Percentiles rank a stretch among this genome's conserved stretches.
Conservation (phyloP, 2,329 filamentous ascomycete species). For the Moelleriella libera region DNA sequence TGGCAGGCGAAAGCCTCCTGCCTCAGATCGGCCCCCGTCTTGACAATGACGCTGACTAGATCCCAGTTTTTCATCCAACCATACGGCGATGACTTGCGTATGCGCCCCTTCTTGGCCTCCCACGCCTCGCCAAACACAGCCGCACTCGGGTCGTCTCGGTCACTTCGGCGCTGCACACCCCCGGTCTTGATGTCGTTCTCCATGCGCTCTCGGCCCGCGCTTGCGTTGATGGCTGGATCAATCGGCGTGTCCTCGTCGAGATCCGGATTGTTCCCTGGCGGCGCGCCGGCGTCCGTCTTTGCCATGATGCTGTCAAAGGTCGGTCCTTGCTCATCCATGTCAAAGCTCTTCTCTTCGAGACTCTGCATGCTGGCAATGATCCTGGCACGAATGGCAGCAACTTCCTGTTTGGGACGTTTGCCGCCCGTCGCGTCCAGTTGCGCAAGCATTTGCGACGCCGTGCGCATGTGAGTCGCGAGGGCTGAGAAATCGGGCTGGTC, state of each 20-base stretch:
- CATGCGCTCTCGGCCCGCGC: conserved; percentile 69
- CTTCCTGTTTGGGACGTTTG: conserved; percentile 66
- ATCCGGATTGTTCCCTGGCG: conserved; percentile 25
- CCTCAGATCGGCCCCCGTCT: conserved; percentile 68
- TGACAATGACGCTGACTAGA: conserved; percentile 73
- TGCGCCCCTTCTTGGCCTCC: conserved; percentile 72
- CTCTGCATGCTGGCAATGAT: conserved; percentile 87
- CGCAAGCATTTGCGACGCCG: conserved; percentile 74
- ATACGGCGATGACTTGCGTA: conserved; percentile 70
- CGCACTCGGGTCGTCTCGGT: conserved; percentile 73
- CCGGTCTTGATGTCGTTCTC: conserved; percentile 83
- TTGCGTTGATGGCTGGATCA: conserved; percentile 45
- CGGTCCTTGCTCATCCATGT: conserved; percentile 57
- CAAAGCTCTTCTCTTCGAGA: conserved; percentile 73
- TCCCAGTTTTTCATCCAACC: conserved; percentile 89
- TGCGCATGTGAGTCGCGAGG: conserved; percentile 75
- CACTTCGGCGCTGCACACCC: conserved; percentile 65
- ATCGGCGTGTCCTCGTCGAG: conserved; percentile 40
- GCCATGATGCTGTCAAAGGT: conserved; percentile 77
- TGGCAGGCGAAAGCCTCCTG: conserved; percentile 83
- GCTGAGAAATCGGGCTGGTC: conserved; percentile 74
- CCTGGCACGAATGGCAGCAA: conserved; percentile 70
- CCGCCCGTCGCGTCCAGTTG: conserved; percentile 69
- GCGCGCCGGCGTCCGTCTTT: conserved; percentile 43
- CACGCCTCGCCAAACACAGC: conserved; percentile 80